These are phyloP conservation scores for Apiotrichum gracile DNA, from an alignment of 1,284 basidiomycete genomes.

Conservation along the genomic window DNA sequence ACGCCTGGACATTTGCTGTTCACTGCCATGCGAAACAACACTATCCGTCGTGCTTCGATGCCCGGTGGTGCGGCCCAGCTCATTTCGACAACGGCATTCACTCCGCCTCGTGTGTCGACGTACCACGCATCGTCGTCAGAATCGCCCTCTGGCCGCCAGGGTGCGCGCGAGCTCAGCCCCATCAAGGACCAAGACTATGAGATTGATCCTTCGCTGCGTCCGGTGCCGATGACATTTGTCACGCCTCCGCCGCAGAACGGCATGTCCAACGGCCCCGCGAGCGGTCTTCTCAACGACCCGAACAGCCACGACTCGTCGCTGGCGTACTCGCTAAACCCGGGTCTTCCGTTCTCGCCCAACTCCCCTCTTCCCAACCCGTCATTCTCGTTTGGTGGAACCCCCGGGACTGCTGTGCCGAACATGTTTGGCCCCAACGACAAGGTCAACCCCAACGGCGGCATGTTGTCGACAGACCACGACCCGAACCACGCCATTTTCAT, in stretches of 20 bases:
- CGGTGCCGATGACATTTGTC: conserved; percentile 6
- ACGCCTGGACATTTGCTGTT: conserved; percentile 33
- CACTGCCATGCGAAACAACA: conserved; percentile 41
- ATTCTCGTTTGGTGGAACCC: conserved; percentile 36
- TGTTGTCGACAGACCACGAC: conserved; percentile 1
- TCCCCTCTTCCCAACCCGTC: conserved; percentile 35
- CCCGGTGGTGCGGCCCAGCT: conserved; percentile 33
- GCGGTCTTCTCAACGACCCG: too few species aligned
- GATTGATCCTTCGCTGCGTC: conserved; percentile 15
- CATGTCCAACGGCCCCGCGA: background rate
- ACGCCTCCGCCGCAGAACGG: conserved; percentile 4
- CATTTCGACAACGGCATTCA: conserved; percentile 38
- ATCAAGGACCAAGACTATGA: conserved; percentile 35
- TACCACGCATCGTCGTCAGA: background rate
- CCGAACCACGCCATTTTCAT: conserved; percentile 23
- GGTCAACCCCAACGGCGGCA: background rate
- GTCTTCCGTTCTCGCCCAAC: conserved; percentile 23
- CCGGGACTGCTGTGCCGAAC: background rate
- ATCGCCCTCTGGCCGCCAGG: background rate
- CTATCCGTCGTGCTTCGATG: conserved; percentile 32
- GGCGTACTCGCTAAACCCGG: conserved; percentile 13
- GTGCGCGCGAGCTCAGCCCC: conserved; percentile 26
- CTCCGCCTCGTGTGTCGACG: conserved; percentile 28
- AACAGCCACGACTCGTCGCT: background rate
- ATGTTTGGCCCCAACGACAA: background rate